Evolutionary conservation across 257 asterid genomes (phyloP), one percentile per base, ranked within the genome.

Genomic region (Primulina huaijiensis): DNA sequence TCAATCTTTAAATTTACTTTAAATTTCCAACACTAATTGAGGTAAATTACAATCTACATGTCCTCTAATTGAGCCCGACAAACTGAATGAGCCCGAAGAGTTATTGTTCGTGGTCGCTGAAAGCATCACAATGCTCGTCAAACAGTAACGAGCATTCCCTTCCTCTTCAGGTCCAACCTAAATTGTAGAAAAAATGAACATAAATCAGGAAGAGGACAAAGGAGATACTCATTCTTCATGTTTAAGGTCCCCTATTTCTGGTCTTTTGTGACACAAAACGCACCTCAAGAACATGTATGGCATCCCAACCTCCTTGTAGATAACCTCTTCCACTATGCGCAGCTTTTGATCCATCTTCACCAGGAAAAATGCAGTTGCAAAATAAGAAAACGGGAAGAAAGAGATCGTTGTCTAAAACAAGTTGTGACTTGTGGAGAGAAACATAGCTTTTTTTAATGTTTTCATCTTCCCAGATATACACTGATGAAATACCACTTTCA

Each of bases 251-350:
- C 53, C 27, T 21, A 38, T 58, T 61, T 37, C 7, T 62, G 43
- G 53, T 31, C 37, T 40, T 29, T 46, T 58, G 61, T 33, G 60
- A 16, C 29, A 9, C 78, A 31, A 68, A 72, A 60, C 63, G 72
- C 83, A 88, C 99, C 99, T 94, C 90, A 64, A 94, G 86, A 71
- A 94, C 99, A 81, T 94, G 99, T 72, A 94, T 94, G 17, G 99
- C 99, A 72, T 94, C 99, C 99, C 97, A 94, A 74, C 97, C 87
- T 68, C 99, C 99, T 78, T 91, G 87, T 64, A 94, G 84, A 85
- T 75, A 75, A 58, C 99, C 99, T 83, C 97, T 88, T 83, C 86
- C 88, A 74, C 97, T 97, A 65, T 89, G 85, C 21, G 84, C 96
- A 71, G 89, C 74, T 75, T 78, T 88, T 14, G 97, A 89, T 71